Evolutionary conservation across 306 rosid genomes (phyloP).

Genomic region (Alnus rubra): DNA sequence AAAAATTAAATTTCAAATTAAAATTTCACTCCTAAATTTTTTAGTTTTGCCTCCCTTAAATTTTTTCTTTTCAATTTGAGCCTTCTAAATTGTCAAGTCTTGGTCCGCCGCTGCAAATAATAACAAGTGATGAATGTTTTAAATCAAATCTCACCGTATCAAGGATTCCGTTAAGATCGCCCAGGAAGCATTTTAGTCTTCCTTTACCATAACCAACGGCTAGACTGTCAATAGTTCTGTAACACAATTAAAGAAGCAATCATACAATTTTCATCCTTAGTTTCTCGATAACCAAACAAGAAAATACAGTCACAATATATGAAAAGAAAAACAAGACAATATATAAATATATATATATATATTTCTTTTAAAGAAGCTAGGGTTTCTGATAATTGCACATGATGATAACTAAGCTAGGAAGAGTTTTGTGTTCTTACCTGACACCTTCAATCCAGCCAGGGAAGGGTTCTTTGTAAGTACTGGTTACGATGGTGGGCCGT

Average conservation of each 20-base stretch:
- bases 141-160: constrained; percentile 58
- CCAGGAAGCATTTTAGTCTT: constrained; percentile 61
- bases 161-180: constrained; percentile 38
- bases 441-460: constrained; percentile 85
- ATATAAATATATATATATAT: no score
- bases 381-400: no score
- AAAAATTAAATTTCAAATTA: no score
- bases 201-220: constrained; percentile 77
- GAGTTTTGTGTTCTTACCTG: constrained; percentile 37
- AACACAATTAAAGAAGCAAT: neutral
- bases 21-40: no score
- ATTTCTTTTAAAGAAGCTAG: no score
- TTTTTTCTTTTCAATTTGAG: no score
- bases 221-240: constrained; percentile 78
- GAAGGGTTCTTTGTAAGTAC: constrained; percentile 79
- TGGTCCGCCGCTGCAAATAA: no score
- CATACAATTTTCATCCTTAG: neutral
- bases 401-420: no score
- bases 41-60: no score
- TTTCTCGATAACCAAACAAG: constrained; percentile 18
- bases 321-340: no score
- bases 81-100: no score
- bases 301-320: neutral
- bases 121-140: no score
- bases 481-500: constrained; percentile 73